Conservation (phyloP, 2,329 filamentous ascomycete genomes). For the Cordyceps javanica region DNA sequence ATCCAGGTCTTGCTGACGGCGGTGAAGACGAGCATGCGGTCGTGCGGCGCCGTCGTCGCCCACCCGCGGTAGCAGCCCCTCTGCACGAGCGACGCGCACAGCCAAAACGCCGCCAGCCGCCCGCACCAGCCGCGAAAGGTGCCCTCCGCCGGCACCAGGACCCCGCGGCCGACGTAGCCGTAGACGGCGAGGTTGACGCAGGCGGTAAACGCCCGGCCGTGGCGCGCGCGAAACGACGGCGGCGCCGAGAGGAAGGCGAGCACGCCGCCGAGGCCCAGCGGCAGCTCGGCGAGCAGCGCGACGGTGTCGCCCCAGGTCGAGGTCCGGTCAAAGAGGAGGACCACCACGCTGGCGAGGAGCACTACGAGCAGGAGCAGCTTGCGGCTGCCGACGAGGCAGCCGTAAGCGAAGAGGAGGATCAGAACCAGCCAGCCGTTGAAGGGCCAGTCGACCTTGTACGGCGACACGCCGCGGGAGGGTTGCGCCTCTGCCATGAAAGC, state of each 20-base stretch:
- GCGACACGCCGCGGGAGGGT: neutral
- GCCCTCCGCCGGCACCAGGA: conserved; percentile 6
- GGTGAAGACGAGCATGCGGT: conserved; percentile 11
- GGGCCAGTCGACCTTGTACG: conserved; percentile 9
- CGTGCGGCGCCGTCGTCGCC: conserved; percentile 6
- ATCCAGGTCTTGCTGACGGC: conserved; percentile 9
- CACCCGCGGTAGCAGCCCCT: neutral
- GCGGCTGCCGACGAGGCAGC: conserved; percentile 5
- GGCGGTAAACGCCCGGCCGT: conserved; percentile 4
- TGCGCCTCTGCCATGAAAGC: conserved; percentile 1
- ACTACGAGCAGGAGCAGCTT: conserved; percentile 9
- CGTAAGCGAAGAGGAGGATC: conserved; percentile 6
- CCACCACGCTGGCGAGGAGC: neutral
- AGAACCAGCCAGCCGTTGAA: conserved; percentile 11
- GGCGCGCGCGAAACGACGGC: neutral
- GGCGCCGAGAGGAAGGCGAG: conserved; percentile 1
- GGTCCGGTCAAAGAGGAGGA: conserved; percentile 8
- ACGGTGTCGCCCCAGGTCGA: neutral
- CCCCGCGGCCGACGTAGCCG: conserved; percentile 5
- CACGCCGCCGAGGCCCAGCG: conserved; percentile 11
- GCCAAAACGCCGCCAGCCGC: neutral
- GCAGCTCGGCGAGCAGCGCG: conserved; percentile 3
- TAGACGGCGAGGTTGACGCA: conserved; percentile 12
- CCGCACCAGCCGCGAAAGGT: conserved; percentile 11
- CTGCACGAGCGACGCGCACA: conserved; percentile 10